These are phyloP conservation scores for Panus rudis DNA, from an alignment of 768 basidiomycete genomes.

Conservation along the genomic window DNA sequence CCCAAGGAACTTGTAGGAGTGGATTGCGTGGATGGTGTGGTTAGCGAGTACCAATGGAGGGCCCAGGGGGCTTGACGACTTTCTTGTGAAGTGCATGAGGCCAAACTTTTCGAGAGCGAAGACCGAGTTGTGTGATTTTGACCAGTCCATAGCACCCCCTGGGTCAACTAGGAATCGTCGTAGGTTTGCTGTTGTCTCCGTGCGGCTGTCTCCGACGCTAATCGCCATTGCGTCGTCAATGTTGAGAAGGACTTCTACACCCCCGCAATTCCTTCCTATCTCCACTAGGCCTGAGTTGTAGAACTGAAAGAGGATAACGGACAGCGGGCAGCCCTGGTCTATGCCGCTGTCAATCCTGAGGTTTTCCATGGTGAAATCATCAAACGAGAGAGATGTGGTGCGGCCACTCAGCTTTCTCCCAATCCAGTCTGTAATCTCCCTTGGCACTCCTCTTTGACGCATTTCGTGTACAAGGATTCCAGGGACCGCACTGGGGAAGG, in stretches of 20 bases:
- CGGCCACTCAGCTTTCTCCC: conserved; percentile 13
- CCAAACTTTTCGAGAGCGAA: conserved; percentile 19
- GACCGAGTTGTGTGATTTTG: conserved; percentile 17
- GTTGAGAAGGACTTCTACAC: conserved; percentile 8
- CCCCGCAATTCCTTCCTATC: conserved; percentile 9
- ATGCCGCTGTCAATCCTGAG: conserved; percentile 22
- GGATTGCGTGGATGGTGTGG: conserved; percentile 13
- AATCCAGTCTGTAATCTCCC: conserved; percentile 13
- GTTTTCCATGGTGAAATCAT: conserved; percentile 15
- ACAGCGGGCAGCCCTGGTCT: conserved; percentile 28
- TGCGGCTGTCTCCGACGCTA: conserved; percentile 4
- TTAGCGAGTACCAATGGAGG: too few species aligned
- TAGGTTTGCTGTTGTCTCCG: conserved; percentile 2
- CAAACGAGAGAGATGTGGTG: conserved; percentile 16
- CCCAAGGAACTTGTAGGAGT: conserved; percentile 23
- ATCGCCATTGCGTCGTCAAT: conserved; percentile 15
- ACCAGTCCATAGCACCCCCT: conserved; percentile 23
- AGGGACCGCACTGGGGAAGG: conserved; percentile 19
- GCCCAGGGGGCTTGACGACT: too few species aligned
- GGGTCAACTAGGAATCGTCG: conserved; percentile 6
- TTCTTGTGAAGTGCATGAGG: too few species aligned
- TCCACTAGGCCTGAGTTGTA: conserved; percentile 24
- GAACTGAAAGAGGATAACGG: conserved; percentile 24
- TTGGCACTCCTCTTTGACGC: conserved; percentile 9
- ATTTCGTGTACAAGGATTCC: conserved; percentile 14